Percentiles rank a stretch among this genome's conserved stretches.
Evolutionary conservation across 495 filamentous ascomycete species (phyloP).

Genomic region (Cairneyella variabilis): DNA sequence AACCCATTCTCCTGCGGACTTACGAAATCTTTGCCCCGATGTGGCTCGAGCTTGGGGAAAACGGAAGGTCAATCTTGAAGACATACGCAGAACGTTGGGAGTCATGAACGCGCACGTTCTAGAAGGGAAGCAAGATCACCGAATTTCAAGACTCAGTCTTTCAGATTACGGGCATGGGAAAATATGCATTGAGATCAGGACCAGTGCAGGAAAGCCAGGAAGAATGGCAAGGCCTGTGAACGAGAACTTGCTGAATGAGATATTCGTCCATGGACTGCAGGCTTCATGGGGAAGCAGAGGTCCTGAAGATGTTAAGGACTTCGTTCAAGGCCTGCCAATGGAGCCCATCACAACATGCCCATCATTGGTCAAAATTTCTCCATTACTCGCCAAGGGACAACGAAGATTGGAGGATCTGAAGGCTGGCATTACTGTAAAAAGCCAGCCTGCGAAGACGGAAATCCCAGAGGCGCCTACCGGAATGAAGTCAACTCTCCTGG

Average conservation of each 20-base stretch:
- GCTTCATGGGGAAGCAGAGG: conserved; percentile 37
- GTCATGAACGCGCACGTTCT: conserved; percentile 35
- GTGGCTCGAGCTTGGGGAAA: conserved; percentile 59
- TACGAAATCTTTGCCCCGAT: conserved; percentile 49
- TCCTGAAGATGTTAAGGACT: conserved; percentile 27
- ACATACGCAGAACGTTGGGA: conserved; percentile 54
- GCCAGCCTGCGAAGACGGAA: conserved; percentile 4
- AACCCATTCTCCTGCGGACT: conserved; percentile 51
- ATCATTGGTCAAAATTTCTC: conserved; percentile 40
- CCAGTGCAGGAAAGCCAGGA: conserved; percentile 9
- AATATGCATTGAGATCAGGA: conserved; percentile 39
- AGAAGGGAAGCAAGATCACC: conserved; percentile 4
- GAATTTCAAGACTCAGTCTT: conserved; percentile 38
- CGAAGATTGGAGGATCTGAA: conserved; percentile 59
- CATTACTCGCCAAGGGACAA: conserved; percentile 50
- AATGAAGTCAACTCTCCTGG: conserved; percentile 42
- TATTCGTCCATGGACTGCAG: conserved; percentile 48
- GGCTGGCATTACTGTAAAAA: conserved; percentile 41
- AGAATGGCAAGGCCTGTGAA: conserved; percentile 47
- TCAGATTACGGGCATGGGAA: conserved; percentile 57
- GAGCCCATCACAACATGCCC: conserved; percentile 46
- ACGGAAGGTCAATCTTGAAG: conserved; percentile 51
- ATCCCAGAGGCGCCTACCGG: conserved; percentile 4
- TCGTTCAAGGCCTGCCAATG: conserved; percentile 51
- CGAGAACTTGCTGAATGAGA: conserved; percentile 50